Conservation (phyloP, 768 basidiomycete genomes). For the Sarcodon aspratus region DNA sequence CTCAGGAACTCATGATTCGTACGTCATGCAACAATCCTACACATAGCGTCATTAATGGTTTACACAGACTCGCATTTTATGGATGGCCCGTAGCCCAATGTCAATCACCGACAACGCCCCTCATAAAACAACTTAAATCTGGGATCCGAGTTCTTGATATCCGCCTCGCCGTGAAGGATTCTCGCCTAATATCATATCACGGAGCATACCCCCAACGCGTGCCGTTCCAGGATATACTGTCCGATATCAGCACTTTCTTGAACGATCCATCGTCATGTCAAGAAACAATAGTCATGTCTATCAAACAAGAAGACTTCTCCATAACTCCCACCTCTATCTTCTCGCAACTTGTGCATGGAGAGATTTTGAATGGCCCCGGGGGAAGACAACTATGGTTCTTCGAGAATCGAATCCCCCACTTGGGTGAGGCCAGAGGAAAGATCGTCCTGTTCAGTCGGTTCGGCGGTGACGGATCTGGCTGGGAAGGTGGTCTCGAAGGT, state of each 20-base stretch:
- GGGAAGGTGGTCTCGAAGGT: slow-evolving; percentile 58
- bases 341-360: slow-evolving; percentile 52
- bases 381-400: slow-evolving; percentile 66
- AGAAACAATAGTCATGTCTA: slow-evolving; percentile 77
- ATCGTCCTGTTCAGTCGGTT: slow-evolving; percentile 83
- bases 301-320: slow-evolving; percentile 78
- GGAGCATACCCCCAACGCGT: slow-evolving; percentile 63
- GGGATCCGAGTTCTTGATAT: slow-evolving; percentile 81
- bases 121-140: slow-evolving; percentile 56
- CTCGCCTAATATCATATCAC: slow-evolving; percentile 68
- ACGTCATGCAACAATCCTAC: slow-evolving; percentile 12
- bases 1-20: slow-evolving; percentile 63
- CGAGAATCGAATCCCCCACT: slow-evolving; percentile 64
- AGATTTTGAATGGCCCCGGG: slow-evolving; percentile 45
- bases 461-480: slow-evolving; percentile 53
- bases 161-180: slow-evolving; percentile 57
- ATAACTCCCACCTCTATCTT: slow-evolving; percentile 37
- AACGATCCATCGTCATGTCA: slow-evolving; percentile 37
- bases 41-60: slow-evolving; percentile 1
- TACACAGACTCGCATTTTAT: slow-evolving; percentile 64
- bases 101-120: slow-evolving; percentile 51
- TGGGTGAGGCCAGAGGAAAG: slow-evolving; percentile 82
- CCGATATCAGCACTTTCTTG: slow-evolving; percentile 52
- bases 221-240: slow-evolving; percentile 55
- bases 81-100: slow-evolving; percentile 86